Evolutionary conservation across 768 basidiomycete genomes (phyloP).

Genomic region (Mrakia hoshinonis): DNA sequence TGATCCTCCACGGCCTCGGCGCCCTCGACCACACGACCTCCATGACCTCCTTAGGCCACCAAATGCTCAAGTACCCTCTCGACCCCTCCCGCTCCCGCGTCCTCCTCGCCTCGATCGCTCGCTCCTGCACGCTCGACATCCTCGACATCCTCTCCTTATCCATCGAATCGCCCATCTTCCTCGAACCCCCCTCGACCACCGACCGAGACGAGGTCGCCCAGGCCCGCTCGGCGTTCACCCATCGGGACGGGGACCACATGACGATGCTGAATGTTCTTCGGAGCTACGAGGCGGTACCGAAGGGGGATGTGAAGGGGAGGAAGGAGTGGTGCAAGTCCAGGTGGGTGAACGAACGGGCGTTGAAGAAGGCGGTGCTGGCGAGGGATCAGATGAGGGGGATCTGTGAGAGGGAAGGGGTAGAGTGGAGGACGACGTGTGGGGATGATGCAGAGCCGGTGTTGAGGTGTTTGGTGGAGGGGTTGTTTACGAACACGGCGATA

Average conservation of each 20-base stretch:
- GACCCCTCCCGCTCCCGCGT: constrained; percentile 74
- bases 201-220: constrained; percentile 55
- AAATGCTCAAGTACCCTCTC: constrained; percentile 88
- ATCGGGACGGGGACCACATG: constrained; percentile 81
- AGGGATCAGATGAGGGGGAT: constrained; percentile 64
- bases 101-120: constrained; percentile 64
- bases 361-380: constrained; percentile 69
- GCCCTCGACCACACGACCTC: constrained; percentile 60
- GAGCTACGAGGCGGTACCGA: constrained; percentile 53
- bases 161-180: constrained; percentile 68
- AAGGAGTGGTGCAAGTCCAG: constrained; percentile 75
- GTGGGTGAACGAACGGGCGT: constrained; percentile 70
- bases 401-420: constrained; percentile 53
- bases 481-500: constrained; percentile 74
- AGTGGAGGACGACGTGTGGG: constrained; percentile 53
- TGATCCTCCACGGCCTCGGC: constrained; percentile 61
- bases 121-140: constrained; percentile 67
- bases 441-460: constrained; percentile 63
- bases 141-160: constrained; percentile 78
- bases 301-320: constrained; percentile 39
- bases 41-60: constrained; percentile 64
- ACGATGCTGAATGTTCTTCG: constrained; percentile 77
- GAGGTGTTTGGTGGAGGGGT: constrained; percentile 62
- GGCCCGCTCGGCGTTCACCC: constrained; percentile 67
- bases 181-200: constrained; percentile 56